These are phyloP conservation scores for Phytophthora colocasiae DNA, from an alignment of 352 stramenopile genomes.

Conservation along the genomic window DNA sequence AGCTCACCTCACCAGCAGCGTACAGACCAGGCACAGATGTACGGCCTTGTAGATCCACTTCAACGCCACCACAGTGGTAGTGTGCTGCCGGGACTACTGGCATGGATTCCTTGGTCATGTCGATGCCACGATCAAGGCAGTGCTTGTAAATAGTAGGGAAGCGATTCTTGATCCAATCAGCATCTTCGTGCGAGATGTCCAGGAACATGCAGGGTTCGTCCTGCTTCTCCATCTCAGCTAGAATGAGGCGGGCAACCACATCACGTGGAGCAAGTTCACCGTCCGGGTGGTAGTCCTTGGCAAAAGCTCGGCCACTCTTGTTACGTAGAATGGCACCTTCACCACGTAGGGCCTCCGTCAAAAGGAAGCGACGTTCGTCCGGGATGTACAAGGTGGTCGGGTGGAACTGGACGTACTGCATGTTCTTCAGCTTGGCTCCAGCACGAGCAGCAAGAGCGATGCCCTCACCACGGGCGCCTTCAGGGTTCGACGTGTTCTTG, in stretches of 20 bases:
- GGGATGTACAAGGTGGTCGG: slow-evolving; percentile 95
- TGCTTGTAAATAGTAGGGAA: slow-evolving; percentile 92
- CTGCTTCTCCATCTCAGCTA: slow-evolving; percentile 90
- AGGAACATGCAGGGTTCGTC: slow-evolving; percentile 89
- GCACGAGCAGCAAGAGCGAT: slow-evolving; percentile 82
- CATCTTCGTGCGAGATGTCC: slow-evolving; percentile 93
- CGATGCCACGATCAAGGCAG: slow-evolving; percentile 80
- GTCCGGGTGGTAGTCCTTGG: slow-evolving; percentile 92
- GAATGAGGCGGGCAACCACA: slow-evolving; percentile 93
- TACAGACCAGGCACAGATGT: slow-evolving; percentile 89
- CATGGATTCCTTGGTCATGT: slow-evolving; percentile 92
- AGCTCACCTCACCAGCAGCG: slow-evolving; percentile 93
- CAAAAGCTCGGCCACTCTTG: slow-evolving; percentile 80
- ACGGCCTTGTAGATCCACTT: slow-evolving; percentile 88
- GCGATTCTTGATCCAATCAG: slow-evolving; percentile 82
- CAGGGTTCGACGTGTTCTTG: slow-evolving; percentile 95
- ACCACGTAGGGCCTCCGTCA: slow-evolving; percentile 94
- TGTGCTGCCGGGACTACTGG: slow-evolving; percentile 94
- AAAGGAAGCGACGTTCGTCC: slow-evolving; percentile 89
- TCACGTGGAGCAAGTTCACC: slow-evolving; percentile 94
- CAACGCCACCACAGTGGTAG: slow-evolving; percentile 95
- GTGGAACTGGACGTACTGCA: slow-evolving; percentile 98
- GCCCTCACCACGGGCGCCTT: slow-evolving; percentile 76
- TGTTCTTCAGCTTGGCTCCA: slow-evolving; percentile 83
- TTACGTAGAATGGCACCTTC: slow-evolving; percentile 93